A percentile compares a stretch with the other conserved stretches of the same genome.
Conservation (phyloP, 371 early-diverging fungal species). For the Nematocida sp. region DNA sequence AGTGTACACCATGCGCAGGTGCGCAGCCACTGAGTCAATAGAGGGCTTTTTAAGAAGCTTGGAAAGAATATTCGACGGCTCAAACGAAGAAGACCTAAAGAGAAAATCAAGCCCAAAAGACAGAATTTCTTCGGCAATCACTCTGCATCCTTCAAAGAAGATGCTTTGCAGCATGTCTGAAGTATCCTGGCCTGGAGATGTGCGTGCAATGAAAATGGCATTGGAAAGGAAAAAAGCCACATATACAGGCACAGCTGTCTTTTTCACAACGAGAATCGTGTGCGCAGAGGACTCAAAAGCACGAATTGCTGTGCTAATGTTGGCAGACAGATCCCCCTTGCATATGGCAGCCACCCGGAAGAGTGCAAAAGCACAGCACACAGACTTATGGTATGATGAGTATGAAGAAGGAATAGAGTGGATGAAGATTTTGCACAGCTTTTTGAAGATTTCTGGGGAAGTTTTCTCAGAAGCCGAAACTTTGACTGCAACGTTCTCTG, state of each 20-base stretch:
- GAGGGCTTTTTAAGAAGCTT: conserved; percentile 35
- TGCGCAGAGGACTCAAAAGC: conserved; percentile 28
- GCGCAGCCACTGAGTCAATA: conserved; percentile 31
- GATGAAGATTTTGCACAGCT: conserved; percentile 26
- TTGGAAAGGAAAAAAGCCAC: conserved; percentile 33
- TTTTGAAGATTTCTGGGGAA: background rate
- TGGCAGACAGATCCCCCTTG: conserved; percentile 24
- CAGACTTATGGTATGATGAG: conserved; percentile 26
- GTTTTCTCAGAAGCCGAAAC: too few relatives aligned
- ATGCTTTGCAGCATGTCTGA: conserved; percentile 36
- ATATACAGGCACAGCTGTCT: background rate
- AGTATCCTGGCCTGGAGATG: conserved; percentile 4
- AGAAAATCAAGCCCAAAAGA: conserved; percentile 38
- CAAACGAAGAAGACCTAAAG: conserved; percentile 1
- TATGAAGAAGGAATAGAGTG: conserved; percentile 1
- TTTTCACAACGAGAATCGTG: background rate
- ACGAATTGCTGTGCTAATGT: background rate
- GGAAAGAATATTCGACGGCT: background rate
- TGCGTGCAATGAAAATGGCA: conserved; percentile 35
- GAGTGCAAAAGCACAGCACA: conserved; percentile 30
- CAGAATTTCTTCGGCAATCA: conserved; percentile 14
- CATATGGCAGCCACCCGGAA: conserved; percentile 25
- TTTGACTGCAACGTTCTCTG: background rate
- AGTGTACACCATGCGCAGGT: conserved; percentile 29
- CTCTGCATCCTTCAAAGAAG: conserved; percentile 25